These are phyloP conservation scores for Panicum virgatum DNA, from an alignment of 202 grass and related monocot species.

Conservation along the genomic window DNA sequence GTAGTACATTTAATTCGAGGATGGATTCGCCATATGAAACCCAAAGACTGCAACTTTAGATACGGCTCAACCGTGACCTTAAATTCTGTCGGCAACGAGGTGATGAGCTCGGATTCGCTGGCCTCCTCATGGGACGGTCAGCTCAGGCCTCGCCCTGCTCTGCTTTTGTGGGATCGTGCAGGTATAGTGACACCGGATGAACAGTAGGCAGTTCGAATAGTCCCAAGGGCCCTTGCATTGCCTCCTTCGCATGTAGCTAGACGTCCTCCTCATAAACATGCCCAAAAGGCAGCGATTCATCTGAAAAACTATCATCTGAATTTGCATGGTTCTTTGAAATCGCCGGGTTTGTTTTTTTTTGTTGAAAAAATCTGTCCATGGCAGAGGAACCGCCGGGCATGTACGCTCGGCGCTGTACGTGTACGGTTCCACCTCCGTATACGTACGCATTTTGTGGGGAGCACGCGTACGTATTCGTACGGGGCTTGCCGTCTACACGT, in stretches of 20 bases:
- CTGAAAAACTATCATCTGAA: neutral
- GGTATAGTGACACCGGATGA: constrained; percentile 28
- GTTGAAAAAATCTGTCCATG: neutral
- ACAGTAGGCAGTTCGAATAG: constrained; percentile 21
- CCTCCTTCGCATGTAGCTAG: neutral
- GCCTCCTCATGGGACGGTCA: constrained; percentile 31
- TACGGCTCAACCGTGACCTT: neutral
- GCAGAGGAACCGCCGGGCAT: neutral
- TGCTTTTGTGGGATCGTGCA: constrained; percentile 50
- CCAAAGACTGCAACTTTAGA: neutral
- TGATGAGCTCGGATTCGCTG: neutral
- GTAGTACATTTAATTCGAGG: neutral
- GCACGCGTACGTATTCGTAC: neutral
- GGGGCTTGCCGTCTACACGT: neutral
- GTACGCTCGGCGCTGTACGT: neutral
- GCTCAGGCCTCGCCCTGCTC: neutral
- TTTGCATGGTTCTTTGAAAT: neutral
- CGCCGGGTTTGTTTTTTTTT: neutral
- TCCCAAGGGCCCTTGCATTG: neutral
- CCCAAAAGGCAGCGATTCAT: neutral
- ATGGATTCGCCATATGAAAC: neutral
- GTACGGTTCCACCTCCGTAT: neutral
- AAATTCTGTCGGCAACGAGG: constrained; percentile 34
- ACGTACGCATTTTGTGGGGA: neutral
- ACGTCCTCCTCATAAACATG: neutral